Conservation (phyloP, 345 rosid genomes). For the Salix exigua region DNA sequence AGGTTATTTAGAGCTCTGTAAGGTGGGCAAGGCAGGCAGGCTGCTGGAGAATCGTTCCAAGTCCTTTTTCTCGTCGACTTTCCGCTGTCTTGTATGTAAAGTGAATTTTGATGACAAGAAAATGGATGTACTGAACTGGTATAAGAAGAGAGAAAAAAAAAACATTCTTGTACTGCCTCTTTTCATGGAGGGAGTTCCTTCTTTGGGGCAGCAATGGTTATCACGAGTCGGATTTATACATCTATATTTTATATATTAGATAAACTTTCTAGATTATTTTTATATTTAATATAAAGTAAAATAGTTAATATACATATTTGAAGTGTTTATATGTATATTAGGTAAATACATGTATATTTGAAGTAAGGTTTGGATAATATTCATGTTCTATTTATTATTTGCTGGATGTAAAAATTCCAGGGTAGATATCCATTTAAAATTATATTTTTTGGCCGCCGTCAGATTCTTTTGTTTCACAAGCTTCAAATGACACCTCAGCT, state of each 20-base stretch:
- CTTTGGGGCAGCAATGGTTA: too few species aligned
- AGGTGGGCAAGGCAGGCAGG: conserved; percentile 31
- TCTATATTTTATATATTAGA: too few species aligned
- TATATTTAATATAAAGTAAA: too few species aligned
- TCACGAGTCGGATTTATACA: too few species aligned
- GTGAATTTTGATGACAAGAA: conserved; percentile 62
- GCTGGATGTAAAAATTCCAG: too few species aligned
- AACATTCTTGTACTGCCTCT: conserved; percentile 15
- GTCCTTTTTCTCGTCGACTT: conserved; percentile 15
- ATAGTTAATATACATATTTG: too few species aligned
- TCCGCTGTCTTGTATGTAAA: conserved; percentile 48
- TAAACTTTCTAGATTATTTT: too few species aligned
- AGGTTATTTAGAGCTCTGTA: conserved; percentile 30
- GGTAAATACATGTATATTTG: too few species aligned
- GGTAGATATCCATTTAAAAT: too few species aligned
- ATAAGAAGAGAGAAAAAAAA: conserved; percentile 35
- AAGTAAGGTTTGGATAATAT: too few species aligned
- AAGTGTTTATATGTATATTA: too few species aligned
- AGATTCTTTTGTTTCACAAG: background rate
- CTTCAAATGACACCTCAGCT: background rate
- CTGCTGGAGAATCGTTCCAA: conserved; percentile 28
- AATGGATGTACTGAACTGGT: conserved; percentile 40
- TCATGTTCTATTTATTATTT: too few species aligned
- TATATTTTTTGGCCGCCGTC: background rate
- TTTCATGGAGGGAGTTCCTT: background rate